Evolutionary conservation across 169 alveolate genomes (phyloP), one percentile per base, ranked within the genome.

Genomic region (Besnoitia besnoiti): DNA sequence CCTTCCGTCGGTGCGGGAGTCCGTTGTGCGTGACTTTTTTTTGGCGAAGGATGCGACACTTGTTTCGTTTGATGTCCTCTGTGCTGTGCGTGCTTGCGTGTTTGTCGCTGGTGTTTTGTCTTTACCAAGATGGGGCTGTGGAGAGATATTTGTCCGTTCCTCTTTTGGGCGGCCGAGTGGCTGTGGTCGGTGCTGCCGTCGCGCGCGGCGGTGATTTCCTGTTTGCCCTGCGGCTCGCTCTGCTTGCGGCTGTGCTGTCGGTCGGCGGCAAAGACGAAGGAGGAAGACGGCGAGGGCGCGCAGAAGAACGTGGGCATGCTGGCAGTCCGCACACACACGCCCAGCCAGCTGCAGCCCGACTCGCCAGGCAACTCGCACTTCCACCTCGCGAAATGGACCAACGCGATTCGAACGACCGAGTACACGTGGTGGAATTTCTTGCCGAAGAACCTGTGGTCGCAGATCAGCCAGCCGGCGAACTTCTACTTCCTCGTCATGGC

Each of bases 401-500:
- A 94, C 79, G 61, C 67, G 55, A 89, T 94, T 46, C 80, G 93
- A 4, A 94, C 96, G 47, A 76, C 94, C 37, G 85, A 94, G 92
- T 94, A 94, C 91, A 88, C 92, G 16, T 77, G 91, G 90, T 84
- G 85, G 91, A 88, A 75, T 42, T 94, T 94, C 75, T 67, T 94
- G 55, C 96, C 96, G 14, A 12, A 76, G 73, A 94, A 94, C 84
- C 82, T 94, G 61, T 85, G 61, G 77, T 21, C 92, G 24, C 96
- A 94, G 59, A 51, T 94, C 77, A 87, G 61, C 30, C 92, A 85
- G 79, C 93, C 96, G 12, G 93, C 94, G 35, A 94, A 94, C 80
- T 76, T 92, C 44, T 94, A 94, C 67, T 94, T 94, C 67, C 73
- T 94, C 40, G 85, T 77, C 35, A 85, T 91, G 94, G 94, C 95